Percentiles rank a stretch among this genome's conserved stretches.
Conservation (phyloP, 345 rosid genomes). For the Dimocarpus longan region DNA sequence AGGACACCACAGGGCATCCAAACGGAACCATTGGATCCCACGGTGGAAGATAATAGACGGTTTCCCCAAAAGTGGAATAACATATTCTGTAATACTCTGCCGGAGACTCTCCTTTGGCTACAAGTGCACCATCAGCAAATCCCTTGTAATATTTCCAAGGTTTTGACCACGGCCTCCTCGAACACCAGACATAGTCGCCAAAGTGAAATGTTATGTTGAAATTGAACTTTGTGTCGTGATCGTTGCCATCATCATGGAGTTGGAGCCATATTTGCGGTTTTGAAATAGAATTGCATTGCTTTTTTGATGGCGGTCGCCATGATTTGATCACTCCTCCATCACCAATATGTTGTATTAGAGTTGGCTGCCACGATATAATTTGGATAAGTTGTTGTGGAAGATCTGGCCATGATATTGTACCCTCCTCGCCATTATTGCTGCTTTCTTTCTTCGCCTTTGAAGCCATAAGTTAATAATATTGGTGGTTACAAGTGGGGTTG, state of each 20-base stretch:
- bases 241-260: slow-evolving; percentile 1
- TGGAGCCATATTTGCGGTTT: slow-evolving; percentile 21
- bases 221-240: neutral
- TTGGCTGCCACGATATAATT: slow-evolving; percentile 10
- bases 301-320: slow-evolving; percentile 11
- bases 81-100: neutral
- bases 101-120: too few species aligned
- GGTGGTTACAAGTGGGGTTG: neutral
- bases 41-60: neutral
- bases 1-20: slow-evolving; percentile 14
- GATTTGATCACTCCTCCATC: slow-evolving; percentile 28
- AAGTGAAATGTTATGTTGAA: neutral
- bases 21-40: slow-evolving; percentile 27
- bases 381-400: slow-evolving; percentile 30
- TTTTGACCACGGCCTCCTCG: neutral
- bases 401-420: slow-evolving; percentile 23
- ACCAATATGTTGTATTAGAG: slow-evolving; percentile 9
- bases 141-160: slow-evolving; percentile 15
- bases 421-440: neutral
- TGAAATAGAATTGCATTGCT: slow-evolving; percentile 9
- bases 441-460: neutral
- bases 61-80: neutral
- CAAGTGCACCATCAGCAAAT: neutral
- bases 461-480: neutral
- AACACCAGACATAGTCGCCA: neutral